Percentiles rank a stretch among this genome's conserved stretches.
phyloP scores from a whole-genome alignment of 2,329 filamentous ascomycete genomes.

The Cyphellophora attinorum region DNA sequence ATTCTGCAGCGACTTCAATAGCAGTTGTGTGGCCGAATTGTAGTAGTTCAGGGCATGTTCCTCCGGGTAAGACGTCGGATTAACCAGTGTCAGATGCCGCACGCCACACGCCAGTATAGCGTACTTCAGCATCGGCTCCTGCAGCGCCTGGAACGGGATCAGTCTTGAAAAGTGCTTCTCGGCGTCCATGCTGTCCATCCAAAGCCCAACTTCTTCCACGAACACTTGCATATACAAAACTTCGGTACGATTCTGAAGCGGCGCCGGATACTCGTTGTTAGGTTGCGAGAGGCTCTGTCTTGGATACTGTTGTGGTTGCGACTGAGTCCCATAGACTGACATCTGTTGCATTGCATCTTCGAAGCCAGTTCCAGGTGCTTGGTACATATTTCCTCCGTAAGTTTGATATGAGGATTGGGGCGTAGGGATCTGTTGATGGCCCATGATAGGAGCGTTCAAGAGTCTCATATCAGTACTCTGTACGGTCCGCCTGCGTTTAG shows the following conservation, averaged over 20 bases:
- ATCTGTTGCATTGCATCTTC: slow-evolving; percentile 21
- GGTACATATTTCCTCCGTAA: slow-evolving; percentile 31
- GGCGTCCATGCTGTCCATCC: slow-evolving; percentile 89
- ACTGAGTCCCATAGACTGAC: slow-evolving; percentile 21
- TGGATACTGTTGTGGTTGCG: slow-evolving; percentile 3
- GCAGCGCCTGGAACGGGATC: slow-evolving; percentile 72
- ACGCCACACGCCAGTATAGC: slow-evolving; percentile 83
- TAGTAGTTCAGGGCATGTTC: slow-evolving; percentile 77
- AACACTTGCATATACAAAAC: slow-evolving; percentile 87
- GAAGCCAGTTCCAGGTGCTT: slow-evolving; percentile 23
- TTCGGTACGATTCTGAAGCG: slow-evolving; percentile 65
- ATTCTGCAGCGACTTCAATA: slow-evolving; percentile 70
- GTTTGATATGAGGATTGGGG: slow-evolving; percentile 10
- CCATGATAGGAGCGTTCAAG: slow-evolving; percentile 25
- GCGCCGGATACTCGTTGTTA: slow-evolving; percentile 37
- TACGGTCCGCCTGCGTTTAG: slow-evolving; percentile 13
- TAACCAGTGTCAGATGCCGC: slow-evolving; percentile 65
- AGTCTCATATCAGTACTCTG: slow-evolving; percentile 22
- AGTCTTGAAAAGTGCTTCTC: slow-evolving; percentile 77
- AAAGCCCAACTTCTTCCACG: slow-evolving; percentile 77
- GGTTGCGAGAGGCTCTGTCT: slow-evolving; percentile 3
- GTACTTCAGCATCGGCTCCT: slow-evolving; percentile 79
- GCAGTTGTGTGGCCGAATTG: slow-evolving; percentile 69
- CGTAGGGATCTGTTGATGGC: slow-evolving; percentile 39
- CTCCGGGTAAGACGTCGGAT: slow-evolving; percentile 55